Evolutionary conservation across 2,329 filamentous ascomycete genomes (phyloP).

Genomic region (Aspergillus arachidicola): DNA sequence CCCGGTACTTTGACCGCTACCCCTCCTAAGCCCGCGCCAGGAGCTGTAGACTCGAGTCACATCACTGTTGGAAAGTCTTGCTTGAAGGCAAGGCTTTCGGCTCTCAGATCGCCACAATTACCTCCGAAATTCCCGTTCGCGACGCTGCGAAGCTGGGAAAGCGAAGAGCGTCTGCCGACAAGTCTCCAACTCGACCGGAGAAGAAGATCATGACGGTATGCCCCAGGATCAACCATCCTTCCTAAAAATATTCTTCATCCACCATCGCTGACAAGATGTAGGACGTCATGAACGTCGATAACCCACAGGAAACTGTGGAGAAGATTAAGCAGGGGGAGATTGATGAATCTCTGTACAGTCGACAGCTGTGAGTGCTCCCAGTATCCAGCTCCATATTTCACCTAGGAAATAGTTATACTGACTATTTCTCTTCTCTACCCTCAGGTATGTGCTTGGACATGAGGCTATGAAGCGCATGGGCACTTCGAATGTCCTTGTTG

Average conservation of each 20-base stretch:
- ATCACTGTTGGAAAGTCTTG: conserved; percentile 45
- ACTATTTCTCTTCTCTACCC: neutral
- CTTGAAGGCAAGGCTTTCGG: conserved; percentile 44
- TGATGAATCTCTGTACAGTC: conserved; percentile 68
- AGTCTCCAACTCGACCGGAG: conserved; percentile 50
- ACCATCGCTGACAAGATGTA: conserved; percentile 26
- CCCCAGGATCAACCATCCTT: conserved; percentile 7
- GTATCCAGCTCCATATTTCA: neutral
- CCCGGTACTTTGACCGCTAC: conserved; percentile 22
- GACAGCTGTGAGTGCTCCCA: conserved; percentile 55
- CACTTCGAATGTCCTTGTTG: conserved; percentile 89
- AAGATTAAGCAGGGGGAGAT: conserved; percentile 67
- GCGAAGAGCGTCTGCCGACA: conserved; percentile 53
- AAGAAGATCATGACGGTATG: conserved; percentile 58
- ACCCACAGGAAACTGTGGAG: conserved; percentile 59
- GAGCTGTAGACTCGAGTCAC: conserved; percentile 25
- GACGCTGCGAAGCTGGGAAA: conserved; percentile 54
- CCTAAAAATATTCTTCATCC: neutral
- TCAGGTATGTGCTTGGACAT: conserved; percentile 69
- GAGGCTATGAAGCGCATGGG: conserved; percentile 98
- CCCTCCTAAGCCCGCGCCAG: conserved; percentile 28
- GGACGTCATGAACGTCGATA: conserved; percentile 65
- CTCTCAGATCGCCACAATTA: conserved; percentile 42
- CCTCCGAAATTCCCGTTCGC: conserved; percentile 46
- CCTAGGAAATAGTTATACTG: neutral